Percentiles rank a stretch among this genome's conserved stretches.
phyloP scores from a whole-genome alignment of 176 grass and related monocot species.

The Oryza nivara region DNA sequence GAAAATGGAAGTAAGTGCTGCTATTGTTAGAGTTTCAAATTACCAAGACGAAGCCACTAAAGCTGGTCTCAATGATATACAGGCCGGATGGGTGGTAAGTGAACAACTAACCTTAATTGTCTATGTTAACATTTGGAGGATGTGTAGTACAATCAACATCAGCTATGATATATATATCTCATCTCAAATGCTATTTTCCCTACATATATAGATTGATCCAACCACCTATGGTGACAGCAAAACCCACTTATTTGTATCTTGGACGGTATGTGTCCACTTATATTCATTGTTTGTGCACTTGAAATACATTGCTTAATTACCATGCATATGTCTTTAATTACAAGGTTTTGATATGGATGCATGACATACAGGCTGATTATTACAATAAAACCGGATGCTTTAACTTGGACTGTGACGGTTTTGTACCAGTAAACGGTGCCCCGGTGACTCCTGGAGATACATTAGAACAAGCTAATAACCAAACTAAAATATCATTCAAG shows the following conservation, averaged over 20 bases:
- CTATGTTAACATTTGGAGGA: background rate
- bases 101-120: background rate
- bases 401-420: background rate
- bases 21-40: background rate
- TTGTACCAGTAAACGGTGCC: slow-evolving; percentile 20
- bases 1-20: background rate
- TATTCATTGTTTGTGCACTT: background rate
- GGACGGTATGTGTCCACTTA: background rate
- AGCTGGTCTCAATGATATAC: background rate
- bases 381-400: background rate
- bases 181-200: background rate
- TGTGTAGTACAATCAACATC: background rate
- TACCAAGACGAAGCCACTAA: background rate
- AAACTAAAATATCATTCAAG: background rate
- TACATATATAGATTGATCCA: slow-evolving; percentile 9
- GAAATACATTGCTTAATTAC: too few relatives aligned
- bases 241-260: slow-evolving; percentile 20
- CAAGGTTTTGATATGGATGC: background rate
- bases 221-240: slow-evolving; percentile 15
- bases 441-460: slow-evolving; percentile 30
- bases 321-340: background rate
- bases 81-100: background rate
- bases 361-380: slow-evolving; percentile 1
- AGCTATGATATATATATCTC: too few relatives aligned
- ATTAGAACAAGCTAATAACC: background rate